These are phyloP conservation scores for Candida sphagnicola DNA, from an alignment of 805 yeast genomes.

Conservation along the genomic window DNA sequence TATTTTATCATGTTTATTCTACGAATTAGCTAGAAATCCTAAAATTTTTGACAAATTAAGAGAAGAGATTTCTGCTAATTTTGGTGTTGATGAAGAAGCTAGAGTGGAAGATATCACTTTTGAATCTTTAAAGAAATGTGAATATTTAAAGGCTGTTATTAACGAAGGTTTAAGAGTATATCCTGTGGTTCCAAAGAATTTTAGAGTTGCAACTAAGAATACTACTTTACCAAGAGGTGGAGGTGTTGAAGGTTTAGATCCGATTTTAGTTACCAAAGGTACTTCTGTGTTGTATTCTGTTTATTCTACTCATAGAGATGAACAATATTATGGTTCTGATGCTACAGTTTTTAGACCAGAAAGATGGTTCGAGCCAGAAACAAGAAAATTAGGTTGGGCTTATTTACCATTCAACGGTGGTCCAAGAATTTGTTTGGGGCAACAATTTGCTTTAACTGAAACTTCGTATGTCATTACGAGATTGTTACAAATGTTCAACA, in stretches of 20 bases:
- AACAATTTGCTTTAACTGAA: conserved; percentile 54
- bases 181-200: conserved; percentile 32
- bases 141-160: conserved; percentile 25
- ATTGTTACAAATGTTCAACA: conserved; percentile 24
- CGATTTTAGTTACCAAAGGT: conserved; percentile 43
- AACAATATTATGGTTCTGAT: conserved; percentile 42
- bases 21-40: conserved; percentile 30
- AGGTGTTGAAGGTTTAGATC: conserved; percentile 30
- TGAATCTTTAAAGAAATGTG: conserved; percentile 31
- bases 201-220: conserved; percentile 19
- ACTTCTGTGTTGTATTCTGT: conserved; percentile 38
- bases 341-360: conserved; percentile 45
- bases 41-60: conserved; percentile 23
- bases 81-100: conserved; percentile 22
- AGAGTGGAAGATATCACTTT: conserved; percentile 21
- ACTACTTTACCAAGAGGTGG: conserved; percentile 29
- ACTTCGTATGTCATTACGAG: conserved; percentile 44
- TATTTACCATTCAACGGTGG: conserved; percentile 55
- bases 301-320: conserved; percentile 42
- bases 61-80: conserved; percentile 20
- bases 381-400: conserved; percentile 41
- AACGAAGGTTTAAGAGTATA: conserved; percentile 31
- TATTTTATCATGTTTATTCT: conserved; percentile 24
- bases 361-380: conserved; percentile 39
- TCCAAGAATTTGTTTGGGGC: conserved; percentile 55